Base-by-base conservation (phyloP, 495 filamentous ascomycete genomes). In the Echria macrotheca region DNA sequence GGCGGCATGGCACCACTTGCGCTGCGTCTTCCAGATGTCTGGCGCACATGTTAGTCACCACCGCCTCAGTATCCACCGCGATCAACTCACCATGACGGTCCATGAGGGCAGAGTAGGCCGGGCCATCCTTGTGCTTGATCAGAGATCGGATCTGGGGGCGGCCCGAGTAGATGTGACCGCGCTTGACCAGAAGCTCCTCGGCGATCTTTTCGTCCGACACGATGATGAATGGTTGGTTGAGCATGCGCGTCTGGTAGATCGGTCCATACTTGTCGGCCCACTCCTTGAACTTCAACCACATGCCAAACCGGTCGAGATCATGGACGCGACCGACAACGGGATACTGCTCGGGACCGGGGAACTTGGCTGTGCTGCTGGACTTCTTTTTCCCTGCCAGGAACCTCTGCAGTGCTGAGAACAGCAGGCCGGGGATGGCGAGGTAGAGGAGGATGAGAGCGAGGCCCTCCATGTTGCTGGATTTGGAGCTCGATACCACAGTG, bases 271-370 rank as follows among this genome's bases (percentile, higher is more conserved):
- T 66, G 44, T 77, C 67, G 1, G 75, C 71, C 76, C 76, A 79
- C 53, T 79, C 72, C 53, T 76, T 74, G 65, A 78, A 78, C 59
- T 78, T 77, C 41, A 73, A 56, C 75, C 75, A 79, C 45, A 72
- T 61, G 44, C 63, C 60, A 39, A 74, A 73, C n/a, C 70, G 62
- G 8, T 72, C 64, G 0, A 79, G 43, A 38, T 79, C 75, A 25
- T 76, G 72, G 10, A 79, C 58, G 36, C 73, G 70, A 22, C 75
- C 75, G 29, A 79, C 55, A 29, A 78, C 49, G 38, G 73, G 75
- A 39, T 66, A 72, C 51, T 72, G 70, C 42, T 61, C 61, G 10
- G 72, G 72, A 1, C 71, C 71, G 1, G 71, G 71, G 32, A 75
- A 66, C 47, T 42, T 56, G 33, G 63, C 49, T 21, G 49, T 39